These are phyloP conservation scores for Phytophthora rubi DNA, from an alignment of 352 stramenopile species.

Conservation along the genomic window DNA sequence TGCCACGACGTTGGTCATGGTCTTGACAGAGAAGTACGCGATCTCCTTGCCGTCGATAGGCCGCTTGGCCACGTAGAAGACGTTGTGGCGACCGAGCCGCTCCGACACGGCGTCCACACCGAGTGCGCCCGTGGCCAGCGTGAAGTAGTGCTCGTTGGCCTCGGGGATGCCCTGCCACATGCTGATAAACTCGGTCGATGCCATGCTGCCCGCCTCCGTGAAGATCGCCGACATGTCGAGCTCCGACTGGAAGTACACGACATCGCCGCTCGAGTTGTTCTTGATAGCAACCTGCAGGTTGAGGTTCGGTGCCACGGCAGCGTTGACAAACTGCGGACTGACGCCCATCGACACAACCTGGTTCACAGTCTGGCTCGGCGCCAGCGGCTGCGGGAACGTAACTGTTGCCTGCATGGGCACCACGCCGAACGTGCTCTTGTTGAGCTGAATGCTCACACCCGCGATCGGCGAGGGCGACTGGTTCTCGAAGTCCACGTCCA, in stretches of 20 bases:
- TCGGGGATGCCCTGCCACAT: constrained; percentile 97
- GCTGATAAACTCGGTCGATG: constrained; percentile 94
- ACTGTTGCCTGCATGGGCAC: constrained; percentile 93
- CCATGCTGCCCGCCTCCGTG: constrained; percentile 83
- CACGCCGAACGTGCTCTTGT: constrained; percentile 98
- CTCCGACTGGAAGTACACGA: constrained; percentile 97
- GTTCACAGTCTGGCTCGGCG: constrained; percentile 75
- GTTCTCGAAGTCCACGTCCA: constrained; percentile 90
- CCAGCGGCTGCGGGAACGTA: constrained; percentile 67
- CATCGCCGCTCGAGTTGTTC: constrained; percentile 93
- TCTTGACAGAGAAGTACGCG: constrained; percentile 96
- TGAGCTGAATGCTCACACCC: constrained; percentile 96
- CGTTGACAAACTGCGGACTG: constrained; percentile 80
- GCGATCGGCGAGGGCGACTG: constrained; percentile 88
- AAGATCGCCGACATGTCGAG: constrained; percentile 93
- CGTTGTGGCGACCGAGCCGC: constrained; percentile 87
- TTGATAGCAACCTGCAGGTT: constrained; percentile 98
- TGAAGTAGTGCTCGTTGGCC: constrained; percentile 94
- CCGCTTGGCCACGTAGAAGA: constrained; percentile 96
- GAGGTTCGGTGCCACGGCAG: constrained; percentile 71
- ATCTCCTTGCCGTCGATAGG: constrained; percentile 95
- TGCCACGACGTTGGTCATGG: constrained; percentile 92
- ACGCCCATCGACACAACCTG: constrained; percentile 84
- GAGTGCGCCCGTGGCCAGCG: constrained; percentile 68
- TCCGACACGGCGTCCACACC: constrained; percentile 90